A percentile compares a stretch with the other conserved stretches of the same genome.
phyloP scores from a whole-genome alignment of 2,329 filamentous ascomycete genomes.

The Chaetomiaceae sp. region DNA sequence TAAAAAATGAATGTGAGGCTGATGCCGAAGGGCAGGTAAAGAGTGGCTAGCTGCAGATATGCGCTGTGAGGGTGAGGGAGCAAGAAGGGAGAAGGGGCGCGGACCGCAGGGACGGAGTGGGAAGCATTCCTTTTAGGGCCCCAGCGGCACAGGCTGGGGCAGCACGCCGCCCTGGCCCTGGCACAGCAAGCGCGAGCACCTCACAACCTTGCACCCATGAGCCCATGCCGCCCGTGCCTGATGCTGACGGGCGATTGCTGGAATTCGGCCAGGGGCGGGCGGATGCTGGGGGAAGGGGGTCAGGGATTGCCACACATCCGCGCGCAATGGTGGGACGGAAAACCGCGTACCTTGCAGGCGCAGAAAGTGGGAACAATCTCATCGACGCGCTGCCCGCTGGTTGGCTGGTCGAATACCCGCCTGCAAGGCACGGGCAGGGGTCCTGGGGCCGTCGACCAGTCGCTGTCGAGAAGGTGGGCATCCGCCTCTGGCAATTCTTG shows the following conservation, averaged over 20 bases:
- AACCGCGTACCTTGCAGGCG: constrained; percentile 18
- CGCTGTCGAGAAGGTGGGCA: constrained; percentile 2
- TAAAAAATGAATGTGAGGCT: constrained; percentile 24
- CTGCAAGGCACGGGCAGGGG: constrained; percentile 13
- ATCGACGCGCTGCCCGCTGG: neutral
- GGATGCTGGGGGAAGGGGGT: too few species aligned
- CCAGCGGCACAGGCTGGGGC: constrained; percentile 6
- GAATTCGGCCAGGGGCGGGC: too few species aligned
- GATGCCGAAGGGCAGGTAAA: constrained; percentile 22
- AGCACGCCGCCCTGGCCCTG: constrained; percentile 7
- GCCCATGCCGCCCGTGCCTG: too few species aligned
- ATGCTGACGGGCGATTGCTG: too few species aligned
- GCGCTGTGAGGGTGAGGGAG: constrained; percentile 14
- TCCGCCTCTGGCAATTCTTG: neutral
- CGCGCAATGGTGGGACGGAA: constrained; percentile 11
- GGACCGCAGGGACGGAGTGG: constrained; percentile 11
- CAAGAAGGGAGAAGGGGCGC: constrained; percentile 14
- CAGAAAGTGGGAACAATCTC: neutral
- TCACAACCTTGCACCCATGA: neutral
- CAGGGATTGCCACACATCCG: constrained; percentile 5
- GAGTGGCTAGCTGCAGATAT: constrained; percentile 23
- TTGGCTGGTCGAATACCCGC: constrained; percentile 1
- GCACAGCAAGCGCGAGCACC: constrained; percentile 6
- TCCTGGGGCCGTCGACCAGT: constrained; percentile 6
- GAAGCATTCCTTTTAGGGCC: constrained; percentile 19